phyloP scores from a whole-genome alignment of 2,329 filamentous ascomycete genomes.

The Clonostachys solani region DNA sequence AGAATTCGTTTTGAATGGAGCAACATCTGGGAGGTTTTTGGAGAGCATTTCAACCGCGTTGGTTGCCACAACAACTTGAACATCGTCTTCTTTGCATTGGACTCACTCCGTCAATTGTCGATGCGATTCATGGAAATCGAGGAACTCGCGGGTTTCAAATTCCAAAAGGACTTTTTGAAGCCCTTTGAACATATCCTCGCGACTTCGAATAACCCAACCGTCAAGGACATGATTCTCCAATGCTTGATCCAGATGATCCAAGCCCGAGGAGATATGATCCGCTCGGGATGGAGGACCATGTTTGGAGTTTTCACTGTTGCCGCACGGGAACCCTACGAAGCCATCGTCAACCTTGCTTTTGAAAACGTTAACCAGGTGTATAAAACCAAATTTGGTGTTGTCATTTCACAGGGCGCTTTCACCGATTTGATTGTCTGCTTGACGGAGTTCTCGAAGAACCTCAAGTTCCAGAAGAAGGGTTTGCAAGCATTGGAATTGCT shows the following conservation, averaged over 20 bases:
- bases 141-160: conserved; percentile 97
- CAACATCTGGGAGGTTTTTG: conserved; percentile 95
- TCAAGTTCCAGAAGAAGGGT: conserved; percentile 97
- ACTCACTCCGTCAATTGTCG: conserved; percentile 89
- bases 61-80: conserved; percentile 95
- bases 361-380: conserved; percentile 97
- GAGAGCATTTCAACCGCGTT: conserved; percentile 96
- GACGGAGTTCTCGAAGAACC: conserved; percentile 98
- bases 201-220: conserved; percentile 84
- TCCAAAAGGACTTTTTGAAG: conserved; percentile 98
- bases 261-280: conserved; percentile 91
- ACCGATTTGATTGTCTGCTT: conserved; percentile 94
- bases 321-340: conserved; percentile 87
- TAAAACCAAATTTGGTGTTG: conserved; percentile 89
- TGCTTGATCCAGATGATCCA: conserved; percentile 99
- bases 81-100: conserved; percentile 95
- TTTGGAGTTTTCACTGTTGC: conserved; percentile 98
- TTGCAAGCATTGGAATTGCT: conserved; percentile 92
- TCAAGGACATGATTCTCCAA: conserved; percentile 95
- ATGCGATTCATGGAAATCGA: conserved; percentile 99
- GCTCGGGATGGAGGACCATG: conserved; percentile 98
- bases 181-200: conserved; percentile 97
- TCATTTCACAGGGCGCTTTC: conserved; percentile 95
- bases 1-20: conserved; percentile 98
- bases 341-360: conserved; percentile 93